Evolutionary conservation across 106 monocot genomes (phyloP), one percentile per base, ranked within the genome.

Genomic region (Iris macrosiphon): DNA sequence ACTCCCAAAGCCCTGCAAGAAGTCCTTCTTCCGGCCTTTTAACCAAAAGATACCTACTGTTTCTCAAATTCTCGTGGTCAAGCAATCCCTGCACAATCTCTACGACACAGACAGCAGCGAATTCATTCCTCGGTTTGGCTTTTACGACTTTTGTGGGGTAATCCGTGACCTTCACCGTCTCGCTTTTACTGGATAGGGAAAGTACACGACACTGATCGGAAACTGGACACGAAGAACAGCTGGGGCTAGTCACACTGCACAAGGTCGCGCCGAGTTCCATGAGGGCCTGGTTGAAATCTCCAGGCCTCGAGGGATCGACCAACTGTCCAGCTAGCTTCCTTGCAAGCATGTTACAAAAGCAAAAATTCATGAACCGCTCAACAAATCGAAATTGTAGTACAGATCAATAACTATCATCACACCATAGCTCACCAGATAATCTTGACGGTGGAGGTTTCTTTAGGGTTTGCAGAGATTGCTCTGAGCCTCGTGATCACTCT

Each of bases 1-100:
- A 96, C 62, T 96, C 95, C 95, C 95, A 96, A 15, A 96, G 72
- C 7, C 95, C 95, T 56, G 95, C 95, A 33, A 96, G 84, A 59
- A 96, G 68, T 28, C 95, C 95, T 66, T 86, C 58, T 39, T 89
- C 75, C 49, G 83, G 89, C 50, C 96, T 86, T 47, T 89, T 96
- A 7, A 96, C 74, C 14, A 96, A 69, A 54, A 96, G 74, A 68
- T 82, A 86, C 3, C 48, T 37, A 16, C 14, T 45, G 16, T 27
- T 29, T 10, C 54, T 52, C 14, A 56, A 18, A 23, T 31, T 18
- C 14, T 62, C 58, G 52, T 59, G 19, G 39, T 73, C 53, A n/a
- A n/a, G n/a, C 18, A 34, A 50, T 4, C 28, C 44, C 39, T 67
- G 35, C 50, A 49, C 55, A 17, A 96, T 76, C 60, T 89, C 77